Base-by-base conservation (phyloP, 345 rosid genomes). In the Eucalyptus caleyi region DNA sequence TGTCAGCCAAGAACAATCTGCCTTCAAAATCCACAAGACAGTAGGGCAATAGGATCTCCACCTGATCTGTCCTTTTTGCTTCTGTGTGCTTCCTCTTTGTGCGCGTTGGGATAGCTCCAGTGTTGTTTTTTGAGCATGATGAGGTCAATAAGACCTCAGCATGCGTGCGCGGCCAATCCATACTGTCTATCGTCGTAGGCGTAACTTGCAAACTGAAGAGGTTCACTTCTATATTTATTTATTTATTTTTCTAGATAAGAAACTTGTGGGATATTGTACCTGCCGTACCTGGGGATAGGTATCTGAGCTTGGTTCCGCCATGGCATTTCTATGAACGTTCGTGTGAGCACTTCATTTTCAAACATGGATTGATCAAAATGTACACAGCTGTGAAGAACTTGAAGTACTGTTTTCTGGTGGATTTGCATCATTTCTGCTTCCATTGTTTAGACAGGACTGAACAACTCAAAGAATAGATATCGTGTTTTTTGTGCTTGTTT, bases 251-350 rank as follows among this genome's bases (percentile, higher is more conserved):
- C 45, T 89, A 97, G 99, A 91, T 97, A 92, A 93, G 88, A 80
- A 95, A 94, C 89, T 92, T 97, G 72, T 95, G 95, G 91, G 97
- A 95, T 8, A 23, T 92, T 90, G 98, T 97, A 81, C 99, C 99
- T 90, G 93, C 98, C 65, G 87, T 87, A 91, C 93, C 94, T 91
- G 96, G 97, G 51, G 99, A 97, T 90, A 95, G 94, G 92, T 96
- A 96, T 94, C 91, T 97, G 87, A 97, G 98, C 90, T 92, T 97
- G 96, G 91, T 96, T 69, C 99, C 98, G 37, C 93, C 97, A 65
- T 97, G 99, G 99, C 99, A 97, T 91, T 96, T 94, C 3, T 97
- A 97, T 90, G 99, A 97, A 92, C 97, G 99, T 86, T 96, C 97
- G 92, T 91, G 93, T 91, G 98, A 96, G 91, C 96, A 51, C 89